phyloP scores from a whole-genome alignment of 192 early-diverging fungal species.

The Linnemannia schmuckeri region DNA sequence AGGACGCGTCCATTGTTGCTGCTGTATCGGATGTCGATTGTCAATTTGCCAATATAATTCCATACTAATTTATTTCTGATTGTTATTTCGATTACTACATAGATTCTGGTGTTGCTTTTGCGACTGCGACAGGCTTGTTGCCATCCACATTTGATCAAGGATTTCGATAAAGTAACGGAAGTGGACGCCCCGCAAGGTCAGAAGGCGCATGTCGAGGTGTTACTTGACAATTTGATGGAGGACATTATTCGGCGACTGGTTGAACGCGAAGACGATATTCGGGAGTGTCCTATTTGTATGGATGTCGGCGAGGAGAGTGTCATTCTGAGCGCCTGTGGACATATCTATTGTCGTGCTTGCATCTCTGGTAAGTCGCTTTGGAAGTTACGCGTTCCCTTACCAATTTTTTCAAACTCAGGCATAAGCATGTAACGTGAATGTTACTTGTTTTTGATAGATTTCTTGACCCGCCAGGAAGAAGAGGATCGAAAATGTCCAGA shows the following conservation, averaged over 20 bases:
- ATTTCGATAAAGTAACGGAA: conserved; percentile 38
- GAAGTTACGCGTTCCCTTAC: neutral
- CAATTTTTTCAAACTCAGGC: neutral
- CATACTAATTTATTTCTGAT: neutral
- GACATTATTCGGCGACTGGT: conserved; percentile 36
- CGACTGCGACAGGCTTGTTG: conserved; percentile 68
- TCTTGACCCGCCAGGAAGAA: conserved; percentile 37
- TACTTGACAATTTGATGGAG: conserved; percentile 38
- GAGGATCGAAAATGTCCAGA: conserved; percentile 50
- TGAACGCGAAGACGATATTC: conserved; percentile 36
- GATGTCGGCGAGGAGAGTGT: conserved; percentile 53
- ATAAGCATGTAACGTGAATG: neutral
- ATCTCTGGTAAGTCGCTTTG: conserved; percentile 33
- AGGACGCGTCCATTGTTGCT: neutral
- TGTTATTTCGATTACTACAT: neutral
- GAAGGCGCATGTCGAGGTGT: conserved; percentile 16
- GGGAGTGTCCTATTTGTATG: conserved; percentile 57
- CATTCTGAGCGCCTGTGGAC: conserved; percentile 41
- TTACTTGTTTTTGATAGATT: conserved; percentile 14
- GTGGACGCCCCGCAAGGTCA: neutral
- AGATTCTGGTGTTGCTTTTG: conserved; percentile 63
- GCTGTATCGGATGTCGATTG: neutral
- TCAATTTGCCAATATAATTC: neutral
- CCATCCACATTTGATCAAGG: conserved; percentile 63
- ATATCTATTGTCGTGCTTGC: conserved; percentile 53